Conservation (phyloP, 495 filamentous ascomycete species). For the Hyaloscypha hepaticicola region DNA sequence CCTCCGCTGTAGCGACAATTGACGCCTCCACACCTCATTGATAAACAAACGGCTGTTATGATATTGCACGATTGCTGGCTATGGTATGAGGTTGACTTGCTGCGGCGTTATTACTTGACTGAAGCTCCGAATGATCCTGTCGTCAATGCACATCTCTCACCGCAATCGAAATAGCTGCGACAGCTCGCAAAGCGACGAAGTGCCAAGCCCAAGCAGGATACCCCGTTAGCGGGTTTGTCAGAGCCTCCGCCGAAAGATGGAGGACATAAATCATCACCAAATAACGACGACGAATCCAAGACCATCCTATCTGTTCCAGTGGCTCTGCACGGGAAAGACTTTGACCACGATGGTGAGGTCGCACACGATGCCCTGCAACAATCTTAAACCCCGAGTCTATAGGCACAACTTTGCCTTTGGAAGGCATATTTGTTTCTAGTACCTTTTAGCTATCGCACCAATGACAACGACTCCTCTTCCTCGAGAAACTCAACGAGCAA, state of each 20-base stretch:
- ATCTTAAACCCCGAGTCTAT: background rate
- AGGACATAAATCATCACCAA: background rate
- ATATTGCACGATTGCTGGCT: no score
- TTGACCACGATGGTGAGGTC: background rate
- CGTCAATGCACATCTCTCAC: no score
- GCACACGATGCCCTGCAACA: background rate
- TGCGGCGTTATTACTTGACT: no score
- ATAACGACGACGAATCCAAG: background rate
- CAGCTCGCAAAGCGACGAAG: no score
- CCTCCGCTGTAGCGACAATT: no score
- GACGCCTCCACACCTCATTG: no score
- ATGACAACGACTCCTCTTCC: background rate
- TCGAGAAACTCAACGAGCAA: background rate
- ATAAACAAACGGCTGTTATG: no score
- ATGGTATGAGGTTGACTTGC: no score
- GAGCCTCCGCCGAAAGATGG: background rate
- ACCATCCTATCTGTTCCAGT: background rate
- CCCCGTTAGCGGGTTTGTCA: no score
- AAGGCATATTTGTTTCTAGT: conserved; percentile 5
- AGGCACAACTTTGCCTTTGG: background rate
- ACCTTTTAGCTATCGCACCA: background rate
- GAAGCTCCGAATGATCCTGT: no score
- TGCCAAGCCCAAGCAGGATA: background rate
- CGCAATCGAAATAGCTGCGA: no score
- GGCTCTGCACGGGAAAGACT: background rate